Percentiles rank a stretch among this genome's conserved stretches.
Conservation (phyloP, 257 asterid species). For the Capsicum chinense region DNA sequence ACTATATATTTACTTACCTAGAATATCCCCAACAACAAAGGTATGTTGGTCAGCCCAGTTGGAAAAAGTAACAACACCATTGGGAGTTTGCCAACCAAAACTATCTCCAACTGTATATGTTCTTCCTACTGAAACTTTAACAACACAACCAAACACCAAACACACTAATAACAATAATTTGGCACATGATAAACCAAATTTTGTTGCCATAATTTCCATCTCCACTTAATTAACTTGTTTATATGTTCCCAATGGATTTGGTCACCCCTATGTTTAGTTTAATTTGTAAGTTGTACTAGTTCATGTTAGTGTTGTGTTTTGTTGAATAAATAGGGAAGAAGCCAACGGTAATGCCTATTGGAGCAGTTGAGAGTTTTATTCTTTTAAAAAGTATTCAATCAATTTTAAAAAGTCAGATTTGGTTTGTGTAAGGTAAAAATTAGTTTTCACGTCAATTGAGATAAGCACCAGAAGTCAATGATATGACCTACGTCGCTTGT, state of each 20-base stretch:
- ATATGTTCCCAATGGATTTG: constrained; percentile 26
- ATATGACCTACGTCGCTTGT: too few species aligned
- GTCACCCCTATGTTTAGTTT: constrained; percentile 15
- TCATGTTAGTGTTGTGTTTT: neutral
- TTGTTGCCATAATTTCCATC: constrained; percentile 14
- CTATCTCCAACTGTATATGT: constrained; percentile 29
- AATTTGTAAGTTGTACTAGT: neutral
- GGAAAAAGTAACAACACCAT: constrained; percentile 28
- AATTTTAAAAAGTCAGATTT: neutral
- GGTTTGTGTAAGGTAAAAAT: neutral
- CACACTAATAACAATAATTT: constrained; percentile 10
- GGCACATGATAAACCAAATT: constrained; percentile 15
- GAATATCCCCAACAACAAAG: constrained; percentile 31
- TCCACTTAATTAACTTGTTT: neutral
- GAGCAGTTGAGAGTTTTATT: constrained; percentile 9
- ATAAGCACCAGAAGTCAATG: too few species aligned
- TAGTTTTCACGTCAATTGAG: too few species aligned
- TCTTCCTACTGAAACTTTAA: neutral
- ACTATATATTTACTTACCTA: constrained; percentile 23
- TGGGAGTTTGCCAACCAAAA: constrained; percentile 18
- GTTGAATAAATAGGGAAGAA: constrained; percentile 14
- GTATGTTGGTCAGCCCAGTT: constrained; percentile 30
- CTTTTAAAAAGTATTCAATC: neutral
- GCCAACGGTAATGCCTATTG: constrained; percentile 3
- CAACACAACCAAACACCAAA: neutral